Evolutionary conservation across 2,329 filamentous ascomycete genomes (phyloP).

Genomic region (Fonsecaea erecta): DNA sequence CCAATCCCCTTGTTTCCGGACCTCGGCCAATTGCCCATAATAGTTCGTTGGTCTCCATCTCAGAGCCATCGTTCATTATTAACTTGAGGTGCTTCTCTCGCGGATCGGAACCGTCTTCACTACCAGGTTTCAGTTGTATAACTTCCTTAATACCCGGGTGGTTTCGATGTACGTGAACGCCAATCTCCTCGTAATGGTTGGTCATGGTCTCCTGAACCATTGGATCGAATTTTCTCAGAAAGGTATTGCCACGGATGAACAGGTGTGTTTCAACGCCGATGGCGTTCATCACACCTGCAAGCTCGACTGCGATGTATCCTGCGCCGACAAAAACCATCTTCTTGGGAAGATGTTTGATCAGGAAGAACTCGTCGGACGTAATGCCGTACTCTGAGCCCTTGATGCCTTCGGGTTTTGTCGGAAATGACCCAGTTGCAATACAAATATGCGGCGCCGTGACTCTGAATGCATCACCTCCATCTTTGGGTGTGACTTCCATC

Average conservation of each 20-base stretch:
- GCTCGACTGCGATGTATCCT: slow-evolving; percentile 58
- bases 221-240: slow-evolving; percentile 58
- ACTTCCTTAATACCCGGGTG: slow-evolving; percentile 55
- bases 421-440: slow-evolving; percentile 55
- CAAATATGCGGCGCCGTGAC: slow-evolving; percentile 55
- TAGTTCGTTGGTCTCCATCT: slow-evolving; percentile 54
- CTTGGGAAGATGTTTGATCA: slow-evolving; percentile 55
- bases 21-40: slow-evolving; percentile 57
- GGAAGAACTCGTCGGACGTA: slow-evolving; percentile 58
- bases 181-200: slow-evolving; percentile 55
- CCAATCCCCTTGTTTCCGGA: slow-evolving; percentile 51
- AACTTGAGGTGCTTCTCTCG: slow-evolving; percentile 54
- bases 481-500: slow-evolving; percentile 50
- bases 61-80: slow-evolving; percentile 49
- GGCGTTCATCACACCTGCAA: slow-evolving; percentile 57
- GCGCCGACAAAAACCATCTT: slow-evolving; percentile 58
- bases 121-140: slow-evolving; percentile 44
- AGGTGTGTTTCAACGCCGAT: slow-evolving; percentile 57
- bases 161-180: slow-evolving; percentile 54
- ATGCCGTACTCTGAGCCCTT: slow-evolving; percentile 56
- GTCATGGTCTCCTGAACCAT: slow-evolving; percentile 60
- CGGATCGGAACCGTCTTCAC: slow-evolving; percentile 49
- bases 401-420: slow-evolving; percentile 49
- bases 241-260: slow-evolving; percentile 55
- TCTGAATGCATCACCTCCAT: slow-evolving; percentile 46